Evolutionary conservation across 2,329 filamentous ascomycete genomes (phyloP), one percentile per base, ranked within the genome.

Genomic region (Trichoderma brevicompactum): DNA sequence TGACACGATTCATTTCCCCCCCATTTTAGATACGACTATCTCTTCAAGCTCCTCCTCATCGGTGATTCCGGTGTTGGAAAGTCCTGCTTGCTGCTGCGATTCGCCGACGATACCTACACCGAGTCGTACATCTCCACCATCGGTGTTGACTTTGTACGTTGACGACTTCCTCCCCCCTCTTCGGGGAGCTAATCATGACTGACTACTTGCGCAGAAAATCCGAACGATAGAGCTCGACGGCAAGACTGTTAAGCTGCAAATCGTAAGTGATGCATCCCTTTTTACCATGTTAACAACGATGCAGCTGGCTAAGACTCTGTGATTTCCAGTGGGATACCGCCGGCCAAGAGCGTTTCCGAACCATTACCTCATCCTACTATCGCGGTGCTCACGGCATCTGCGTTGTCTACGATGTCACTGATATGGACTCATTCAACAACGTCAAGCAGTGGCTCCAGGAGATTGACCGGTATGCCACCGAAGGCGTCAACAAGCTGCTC

Each of bases 361-460:
- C 95, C 75, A 99, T 99, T 84, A 99, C 95, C 69, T 98, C 94
- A 48, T 98, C 95, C 68, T 99, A 99, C 87, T 99, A 99, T 86
- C 92, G 95, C 78, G 95, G 95, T 76, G 95, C 95, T 72, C 95
- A 98, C 83, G 95, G 95, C 74, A 99, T 99, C 83, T 99, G 95
- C 83, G 94, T 99, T 73, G 95, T 99, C 79, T 99, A 98, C 87
- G 95, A 99, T 89, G 95, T 99, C 77, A 99, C 95, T 72, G 95
- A 99, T 80, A 97, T 98, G 94, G 95, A 98, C 80, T 97, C 92
- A 36, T 99, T 99, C 92, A 98, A 99, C 89, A 99, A 98, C 84
- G 95, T 99, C 75, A 98, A 99, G 91, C 95, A 99, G 86, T 99
- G 95, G 95, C 88, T 99, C 69, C 95, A 99, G 81, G 95, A 99